phyloP scores from a whole-genome alignment of 805 yeast genomes.

The Candida sphagnicola region DNA sequence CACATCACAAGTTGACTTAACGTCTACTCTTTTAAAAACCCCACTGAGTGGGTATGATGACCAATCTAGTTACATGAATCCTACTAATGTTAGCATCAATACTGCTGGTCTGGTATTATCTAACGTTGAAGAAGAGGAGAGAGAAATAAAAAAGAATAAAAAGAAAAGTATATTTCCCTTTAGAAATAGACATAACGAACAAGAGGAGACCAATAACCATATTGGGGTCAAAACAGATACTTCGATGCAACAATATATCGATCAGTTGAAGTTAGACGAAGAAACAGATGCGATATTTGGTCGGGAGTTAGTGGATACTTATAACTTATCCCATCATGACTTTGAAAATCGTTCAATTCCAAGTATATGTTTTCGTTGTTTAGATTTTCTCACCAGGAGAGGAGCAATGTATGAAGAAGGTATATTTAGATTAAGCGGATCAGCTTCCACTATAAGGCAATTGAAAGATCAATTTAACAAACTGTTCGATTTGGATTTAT shows the following conservation, averaged over 20 bases:
- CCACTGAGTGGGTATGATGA: constrained; percentile 1
- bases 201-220: background rate
- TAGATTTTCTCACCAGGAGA: constrained; percentile 59
- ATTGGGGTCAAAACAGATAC: constrained; percentile 8
- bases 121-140: constrained; percentile 4
- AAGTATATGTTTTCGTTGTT: constrained; percentile 70
- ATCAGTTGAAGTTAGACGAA: constrained; percentile 30
- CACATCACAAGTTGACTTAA: background rate
- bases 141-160: constrained; percentile 35
- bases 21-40: background rate
- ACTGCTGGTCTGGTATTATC: background rate
- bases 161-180: constrained; percentile 63
- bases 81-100: constrained; percentile 2
- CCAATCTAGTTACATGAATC: background rate
- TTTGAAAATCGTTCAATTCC: constrained; percentile 55
- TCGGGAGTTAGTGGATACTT: constrained; percentile 50
- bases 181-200: constrained; percentile 10
- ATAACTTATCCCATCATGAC: constrained; percentile 47
- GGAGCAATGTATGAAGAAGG: constrained; percentile 88
- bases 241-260: constrained; percentile 27
- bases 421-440: constrained; percentile 85
- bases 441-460: constrained; percentile 68
- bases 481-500: constrained; percentile 65
- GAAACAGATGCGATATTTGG: constrained; percentile 55
- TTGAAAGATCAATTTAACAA: constrained; percentile 67